Percentiles rank a stretch among this genome's conserved stretches.
phyloP scores from a whole-genome alignment of 768 basidiomycete genomes.

The Rhizopogon vulgaris region DNA sequence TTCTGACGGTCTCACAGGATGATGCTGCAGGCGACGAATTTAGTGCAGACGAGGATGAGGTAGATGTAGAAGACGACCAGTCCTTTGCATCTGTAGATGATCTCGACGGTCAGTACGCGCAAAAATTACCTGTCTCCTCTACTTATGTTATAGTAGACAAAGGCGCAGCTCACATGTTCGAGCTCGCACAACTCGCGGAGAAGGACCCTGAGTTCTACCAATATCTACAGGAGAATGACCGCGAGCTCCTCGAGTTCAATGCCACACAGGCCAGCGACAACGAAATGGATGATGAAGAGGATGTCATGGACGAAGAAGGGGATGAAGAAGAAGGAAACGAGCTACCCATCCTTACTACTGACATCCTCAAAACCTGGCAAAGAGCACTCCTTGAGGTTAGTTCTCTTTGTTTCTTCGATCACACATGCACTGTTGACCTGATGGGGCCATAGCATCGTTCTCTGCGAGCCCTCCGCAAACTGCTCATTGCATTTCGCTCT shows the following conservation, averaged over 20 bases:
- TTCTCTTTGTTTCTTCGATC: not conserved
- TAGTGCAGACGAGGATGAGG: slow-evolving; percentile 36
- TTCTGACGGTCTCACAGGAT: slow-evolving; percentile 5
- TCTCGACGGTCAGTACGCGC: slow-evolving; percentile 46
- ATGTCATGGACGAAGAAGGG: slow-evolving; percentile 31
- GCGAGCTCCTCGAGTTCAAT: slow-evolving; percentile 81
- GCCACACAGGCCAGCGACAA: slow-evolving; percentile 32
- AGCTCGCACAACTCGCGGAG: slow-evolving; percentile 84
- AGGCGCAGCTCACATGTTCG: slow-evolving; percentile 67
- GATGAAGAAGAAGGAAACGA: slow-evolving; percentile 40
- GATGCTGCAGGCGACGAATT: slow-evolving; percentile 28
- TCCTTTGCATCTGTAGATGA: slow-evolving; percentile 79
- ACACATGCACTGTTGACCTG: not conserved
- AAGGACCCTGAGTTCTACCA: slow-evolving; percentile 99
- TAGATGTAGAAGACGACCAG: slow-evolving; percentile 44
- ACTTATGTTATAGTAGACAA: slow-evolving; percentile 42
- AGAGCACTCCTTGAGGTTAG: slow-evolving; percentile 78
- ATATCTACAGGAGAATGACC: slow-evolving; percentile 94
- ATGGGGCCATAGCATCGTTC: slow-evolving; percentile 63
- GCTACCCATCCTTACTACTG: slow-evolving; percentile 57
- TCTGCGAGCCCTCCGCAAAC: slow-evolving; percentile 72
- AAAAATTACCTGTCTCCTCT: not conserved
- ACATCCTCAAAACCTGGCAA: slow-evolving; percentile 78
- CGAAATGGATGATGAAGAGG: slow-evolving; percentile 43
- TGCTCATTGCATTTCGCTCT: slow-evolving; percentile 86